Base-by-base conservation (phyloP, 1,284 basidiomycete species). In the Porogramme epimiltina region DNA sequence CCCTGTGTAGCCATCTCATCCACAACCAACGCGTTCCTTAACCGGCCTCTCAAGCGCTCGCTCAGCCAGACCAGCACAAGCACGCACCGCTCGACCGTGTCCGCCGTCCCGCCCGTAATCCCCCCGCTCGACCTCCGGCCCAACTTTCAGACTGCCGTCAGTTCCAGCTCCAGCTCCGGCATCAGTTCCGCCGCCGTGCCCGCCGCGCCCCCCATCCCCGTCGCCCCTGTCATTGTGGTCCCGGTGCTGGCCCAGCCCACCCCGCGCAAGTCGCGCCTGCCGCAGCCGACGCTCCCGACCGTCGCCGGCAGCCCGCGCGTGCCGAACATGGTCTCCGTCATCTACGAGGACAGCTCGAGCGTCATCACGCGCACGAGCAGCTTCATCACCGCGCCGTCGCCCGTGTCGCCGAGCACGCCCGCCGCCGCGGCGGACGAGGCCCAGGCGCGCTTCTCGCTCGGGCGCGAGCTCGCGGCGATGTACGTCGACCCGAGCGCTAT, bases 51-150 rank as follows among this genome's bases (percentile, higher is more conserved):
- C 39, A 83, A 81, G 55, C 70, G 81, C 23, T 79, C 81, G 6
- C 67, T 75, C 23, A 82, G 80, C 8, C 80, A 81, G 56, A 77
- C 77, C 2, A 87, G 84, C 5, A 81, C 80, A 6, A 75, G 75
- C 45, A 81, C 79, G 2, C 78, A 82, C 50, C 70, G 71, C 26
- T 81, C 82, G 2, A 63, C 49, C 31, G 66, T 70, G 43, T 67
- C 69, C 55, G 66, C 59, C 20, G 69, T 67, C 1, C 68, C 80
- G 2, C 79, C 82, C 0, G 67, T 69, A 19, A 78, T 84, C 42
- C 78, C 82, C 4, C 80, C 81, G 3, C 67, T 85, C 28, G 83
- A 86, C 58, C 67, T 84, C 24, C 74, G 74, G 25, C 80, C 83
- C 10, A 73, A 74, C 18, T 82, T 84, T 60, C 74, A 75, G 22